Evolutionary conservation across 1,284 basidiomycete genomes (phyloP).

Genomic region (Thelephora terrestris): DNA sequence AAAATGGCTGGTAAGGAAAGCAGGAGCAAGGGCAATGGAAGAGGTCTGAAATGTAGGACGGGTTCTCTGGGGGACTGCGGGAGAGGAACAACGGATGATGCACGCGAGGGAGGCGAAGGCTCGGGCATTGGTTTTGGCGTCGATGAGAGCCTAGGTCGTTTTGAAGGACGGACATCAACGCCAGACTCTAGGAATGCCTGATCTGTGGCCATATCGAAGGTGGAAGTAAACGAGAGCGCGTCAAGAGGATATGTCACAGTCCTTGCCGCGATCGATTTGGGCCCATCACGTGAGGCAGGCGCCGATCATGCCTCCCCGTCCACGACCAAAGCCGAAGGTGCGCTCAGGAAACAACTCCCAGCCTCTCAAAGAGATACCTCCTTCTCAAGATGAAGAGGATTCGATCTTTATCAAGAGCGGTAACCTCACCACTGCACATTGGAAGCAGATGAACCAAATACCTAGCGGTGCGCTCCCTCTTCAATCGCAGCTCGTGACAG

Average conservation of each 20-base stretch:
- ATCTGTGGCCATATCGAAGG: neutral
- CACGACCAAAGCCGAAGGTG: neutral
- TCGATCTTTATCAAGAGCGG: constrained; percentile 55
- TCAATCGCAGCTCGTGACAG: neutral
- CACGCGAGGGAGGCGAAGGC: constrained; percentile 10
- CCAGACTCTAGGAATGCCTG: neutral
- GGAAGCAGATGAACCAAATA: constrained; percentile 45
- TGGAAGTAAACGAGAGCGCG: neutral
- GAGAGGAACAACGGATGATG: constrained; percentile 6
- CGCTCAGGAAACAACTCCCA: constrained; percentile 5
- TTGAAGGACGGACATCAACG: constrained; percentile 16
- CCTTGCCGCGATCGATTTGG: constrained; percentile 1
- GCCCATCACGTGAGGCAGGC: constrained; percentile 13
- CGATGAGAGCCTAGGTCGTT: constrained; percentile 14
- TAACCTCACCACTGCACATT: constrained; percentile 39
- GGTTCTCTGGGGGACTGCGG: constrained; percentile 3
- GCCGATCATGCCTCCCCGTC: constrained; percentile 1
- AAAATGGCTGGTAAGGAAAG: constrained; percentile 50
- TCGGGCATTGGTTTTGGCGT: constrained; percentile 7
- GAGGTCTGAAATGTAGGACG: constrained; percentile 17
- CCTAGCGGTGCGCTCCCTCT: constrained; percentile 34
- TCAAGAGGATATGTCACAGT: neutral
- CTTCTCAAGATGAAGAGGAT: constrained; percentile 38
- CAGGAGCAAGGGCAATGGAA: constrained; percentile 42
- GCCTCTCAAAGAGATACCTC: neutral